Evolutionary conservation across 331 rosid species (phyloP), one percentile per base, ranked within the genome.

Genomic region (Malus hybrid): DNA sequence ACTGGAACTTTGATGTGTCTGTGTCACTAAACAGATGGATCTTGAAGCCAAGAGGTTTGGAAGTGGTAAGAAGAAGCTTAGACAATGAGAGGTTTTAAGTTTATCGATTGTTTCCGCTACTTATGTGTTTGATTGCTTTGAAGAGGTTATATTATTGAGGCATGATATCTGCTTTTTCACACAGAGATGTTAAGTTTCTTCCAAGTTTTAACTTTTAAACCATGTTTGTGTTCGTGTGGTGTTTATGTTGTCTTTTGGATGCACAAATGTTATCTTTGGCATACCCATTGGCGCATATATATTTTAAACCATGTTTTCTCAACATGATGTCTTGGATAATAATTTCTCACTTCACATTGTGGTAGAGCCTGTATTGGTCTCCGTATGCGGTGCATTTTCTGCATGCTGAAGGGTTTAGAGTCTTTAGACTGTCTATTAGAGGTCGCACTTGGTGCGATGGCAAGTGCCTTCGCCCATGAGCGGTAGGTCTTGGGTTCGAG

Each of bases 21-120:
- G 59, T 62, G 54, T 59, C 52, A 56, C 69, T 44, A 48, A 64
- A 70, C 79, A 77, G 77, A 86, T 81, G 92, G 86, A 82, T 83
- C 69, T 50, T 79, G 88, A 80, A 65, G 80, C 69, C 71, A 85
- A 62, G 46, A 73, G 63, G 32, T 83, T 86, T 71, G 93, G 90
- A 74, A 76, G 75, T 75, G 90, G 90, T 87, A 79, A 63, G 39
- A 60, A 83, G 86, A 85, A 29, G 69, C 78, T 75, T 69, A 42
- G 39, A 55, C 13, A 15, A 67, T 48, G 16, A 46, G 63, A 46
- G 32, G 63, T 16, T 20, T 64, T 10, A 80, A 61, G 65, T 52
- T 20, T 71, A 39, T n/a, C 80, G 69, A 15, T 72, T 77, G n/a
- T 81, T 69, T 69, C 7, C 27, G 57, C 66, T 77, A 18, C 20